Evolutionary conservation across 2,329 filamentous ascomycete genomes (phyloP).

Genomic region (Trichoderma cornu-damae): DNA sequence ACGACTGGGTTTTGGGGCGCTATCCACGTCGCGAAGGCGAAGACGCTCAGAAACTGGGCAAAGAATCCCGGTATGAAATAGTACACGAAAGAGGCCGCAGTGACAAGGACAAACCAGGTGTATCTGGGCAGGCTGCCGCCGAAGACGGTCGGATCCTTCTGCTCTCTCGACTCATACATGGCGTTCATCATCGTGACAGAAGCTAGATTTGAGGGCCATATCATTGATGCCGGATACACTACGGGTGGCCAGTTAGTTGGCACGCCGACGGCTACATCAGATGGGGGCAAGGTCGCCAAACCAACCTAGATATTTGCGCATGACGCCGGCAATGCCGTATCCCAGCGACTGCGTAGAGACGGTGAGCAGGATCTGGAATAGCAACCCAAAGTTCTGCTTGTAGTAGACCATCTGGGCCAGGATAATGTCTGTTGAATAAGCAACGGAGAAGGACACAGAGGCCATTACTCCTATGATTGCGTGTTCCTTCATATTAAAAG

Average conservation of each 20-base stretch:
- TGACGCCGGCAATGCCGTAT: constrained; percentile 64
- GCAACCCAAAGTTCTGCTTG: constrained; percentile 61
- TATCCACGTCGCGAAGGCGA: constrained; percentile 68
- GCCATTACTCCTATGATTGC: constrained; percentile 66
- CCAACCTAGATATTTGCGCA: constrained; percentile 58
- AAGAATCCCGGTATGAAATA: constrained; percentile 67
- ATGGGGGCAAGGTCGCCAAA: constrained; percentile 20
- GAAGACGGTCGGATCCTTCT: constrained; percentile 46
- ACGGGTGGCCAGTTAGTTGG: not conserved
- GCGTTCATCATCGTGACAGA: constrained; percentile 64
- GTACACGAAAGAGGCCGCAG: constrained; percentile 55
- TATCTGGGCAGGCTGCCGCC: constrained; percentile 64
- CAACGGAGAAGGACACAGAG: constrained; percentile 62
- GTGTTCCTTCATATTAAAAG: constrained; percentile 68
- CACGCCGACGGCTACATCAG: not conserved
- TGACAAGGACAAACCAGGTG: constrained; percentile 57
- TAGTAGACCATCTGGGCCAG: constrained; percentile 68
- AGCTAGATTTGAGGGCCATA: constrained; percentile 66
- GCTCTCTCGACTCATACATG: constrained; percentile 59
- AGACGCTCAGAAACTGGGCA: constrained; percentile 63
- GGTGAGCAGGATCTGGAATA: constrained; percentile 61
- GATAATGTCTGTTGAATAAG: constrained; percentile 70
- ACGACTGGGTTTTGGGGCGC: constrained; percentile 61
- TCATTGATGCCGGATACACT: constrained; percentile 66
- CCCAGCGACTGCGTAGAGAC: constrained; percentile 65